A percentile compares a stretch with the other conserved stretches of the same genome.
These are phyloP conservation scores for Penstemon barbatus DNA, from an alignment of 257 asterid species.

Conservation along the genomic window DNA sequence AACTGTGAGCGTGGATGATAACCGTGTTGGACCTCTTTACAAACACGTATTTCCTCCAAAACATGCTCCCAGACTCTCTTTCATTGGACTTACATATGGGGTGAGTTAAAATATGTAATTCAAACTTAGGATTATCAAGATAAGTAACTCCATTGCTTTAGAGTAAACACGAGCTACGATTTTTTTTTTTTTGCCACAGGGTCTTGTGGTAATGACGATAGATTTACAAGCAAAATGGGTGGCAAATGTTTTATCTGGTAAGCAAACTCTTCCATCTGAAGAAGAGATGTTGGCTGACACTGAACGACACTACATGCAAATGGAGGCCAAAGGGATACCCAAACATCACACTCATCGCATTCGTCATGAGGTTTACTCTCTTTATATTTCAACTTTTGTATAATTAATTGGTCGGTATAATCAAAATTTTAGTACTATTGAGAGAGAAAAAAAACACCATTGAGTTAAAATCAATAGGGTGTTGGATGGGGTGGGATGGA, in stretches of 20 bases:
- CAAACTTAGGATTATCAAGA: neutral
- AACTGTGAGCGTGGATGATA: slow-evolving; percentile 37
- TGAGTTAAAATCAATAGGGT: no score
- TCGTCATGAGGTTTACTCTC: slow-evolving; percentile 5
- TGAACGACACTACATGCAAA: slow-evolving; percentile 34
- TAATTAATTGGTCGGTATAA: no score
- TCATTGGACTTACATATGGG: slow-evolving; percentile 42
- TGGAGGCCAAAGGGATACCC: slow-evolving; percentile 40
- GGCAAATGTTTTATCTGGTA: slow-evolving; percentile 44
- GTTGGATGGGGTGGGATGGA: no score
- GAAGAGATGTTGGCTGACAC: slow-evolving; percentile 42
- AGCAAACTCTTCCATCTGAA: slow-evolving; percentile 36
- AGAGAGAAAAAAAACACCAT: no score
- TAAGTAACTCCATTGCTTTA: neutral
- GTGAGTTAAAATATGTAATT: slow-evolving; percentile 26
- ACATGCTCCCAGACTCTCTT: slow-evolving; percentile 51
- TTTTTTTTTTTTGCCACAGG: slow-evolving; percentile 23
- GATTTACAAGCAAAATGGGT: slow-evolving; percentile 59
- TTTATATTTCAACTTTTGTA: neutral
- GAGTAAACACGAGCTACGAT: neutral
- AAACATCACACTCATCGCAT: slow-evolving; percentile 35
- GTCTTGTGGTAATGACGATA: slow-evolving; percentile 21
- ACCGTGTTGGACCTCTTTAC: slow-evolving; percentile 54
- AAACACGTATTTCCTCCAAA: slow-evolving; percentile 54
- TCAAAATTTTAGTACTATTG: no score